Conservation (phyloP, 2,329 filamentous ascomycete species). For the Chaetomium olivaceum region DNA sequence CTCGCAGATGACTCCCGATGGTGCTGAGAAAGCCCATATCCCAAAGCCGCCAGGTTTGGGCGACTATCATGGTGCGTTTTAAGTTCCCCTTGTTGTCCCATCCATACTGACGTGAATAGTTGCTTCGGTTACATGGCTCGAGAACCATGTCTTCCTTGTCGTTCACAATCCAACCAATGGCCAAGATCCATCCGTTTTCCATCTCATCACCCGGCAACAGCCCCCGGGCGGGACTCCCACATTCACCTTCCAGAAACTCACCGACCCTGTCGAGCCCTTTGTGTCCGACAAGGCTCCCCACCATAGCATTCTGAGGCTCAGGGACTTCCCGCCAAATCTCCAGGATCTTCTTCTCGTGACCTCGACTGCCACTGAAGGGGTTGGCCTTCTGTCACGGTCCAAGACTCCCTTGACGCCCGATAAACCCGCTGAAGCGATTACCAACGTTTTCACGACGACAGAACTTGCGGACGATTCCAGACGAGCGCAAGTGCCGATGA, state of each 20-base stretch:
- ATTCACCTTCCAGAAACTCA: constrained; percentile 73
- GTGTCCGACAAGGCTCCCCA: constrained; percentile 67
- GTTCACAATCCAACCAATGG: constrained; percentile 70
- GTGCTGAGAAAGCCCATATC: constrained; percentile 73
- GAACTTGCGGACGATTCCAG: constrained; percentile 72
- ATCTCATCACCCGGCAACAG: constrained; percentile 71
- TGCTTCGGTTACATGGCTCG: constrained; percentile 82
- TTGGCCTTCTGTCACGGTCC: constrained; percentile 76
- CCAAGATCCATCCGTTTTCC: constrained; percentile 68
- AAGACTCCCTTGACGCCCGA: constrained; percentile 65
- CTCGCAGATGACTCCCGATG: constrained; percentile 80
- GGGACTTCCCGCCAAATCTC: constrained; percentile 76
- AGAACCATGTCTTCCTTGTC: constrained; percentile 80
- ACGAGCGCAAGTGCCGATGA: constrained; percentile 74
- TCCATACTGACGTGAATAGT: constrained; percentile 44
- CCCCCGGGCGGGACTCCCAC: constrained; percentile 45
- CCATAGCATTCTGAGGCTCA: constrained; percentile 75
- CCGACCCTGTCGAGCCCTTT: constrained; percentile 73
- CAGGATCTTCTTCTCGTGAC: constrained; percentile 80
- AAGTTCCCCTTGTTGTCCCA: neutral
- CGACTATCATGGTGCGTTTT: constrained; percentile 64
- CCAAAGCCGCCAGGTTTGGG: constrained; percentile 71
- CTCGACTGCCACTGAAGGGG: constrained; percentile 76
- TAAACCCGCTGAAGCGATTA: constrained; percentile 59
- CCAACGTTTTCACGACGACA: constrained; percentile 71